Conservation (phyloP, 257 asterid species). For the Leonotis leonurus region DNA sequence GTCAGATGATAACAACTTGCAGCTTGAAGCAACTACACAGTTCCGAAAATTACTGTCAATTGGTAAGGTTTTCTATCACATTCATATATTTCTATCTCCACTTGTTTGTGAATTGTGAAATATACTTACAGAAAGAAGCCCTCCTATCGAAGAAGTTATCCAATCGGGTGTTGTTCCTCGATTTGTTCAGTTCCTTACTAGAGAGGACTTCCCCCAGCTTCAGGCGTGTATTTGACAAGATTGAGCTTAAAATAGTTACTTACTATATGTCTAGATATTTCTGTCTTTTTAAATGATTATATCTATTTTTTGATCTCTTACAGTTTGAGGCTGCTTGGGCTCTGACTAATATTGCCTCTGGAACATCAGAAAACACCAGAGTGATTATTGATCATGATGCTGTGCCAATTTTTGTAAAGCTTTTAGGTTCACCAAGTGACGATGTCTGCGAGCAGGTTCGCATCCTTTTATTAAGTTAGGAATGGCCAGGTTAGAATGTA, state of each 20-base stretch:
- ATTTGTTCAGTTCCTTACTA: constrained; percentile 72
- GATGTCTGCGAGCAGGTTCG: constrained; percentile 98
- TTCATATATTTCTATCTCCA: neutral
- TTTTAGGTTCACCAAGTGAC: constrained; percentile 77
- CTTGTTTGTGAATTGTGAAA: neutral
- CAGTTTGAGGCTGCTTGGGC: constrained; percentile 99
- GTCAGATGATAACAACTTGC: constrained; percentile 56
- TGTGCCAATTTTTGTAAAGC: constrained; percentile 76
- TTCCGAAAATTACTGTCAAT: constrained; percentile 85
- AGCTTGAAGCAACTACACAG: constrained; percentile 76
- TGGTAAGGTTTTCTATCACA: constrained; percentile 32
- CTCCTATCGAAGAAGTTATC: constrained; percentile 93
- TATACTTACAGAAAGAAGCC: constrained; percentile 61
- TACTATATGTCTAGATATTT: neutral
- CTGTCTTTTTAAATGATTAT: neutral
- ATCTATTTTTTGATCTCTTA: constrained; percentile 6
- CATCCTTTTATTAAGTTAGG: too few relatives aligned
- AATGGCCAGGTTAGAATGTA: too few relatives aligned
- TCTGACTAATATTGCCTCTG: constrained; percentile 92
- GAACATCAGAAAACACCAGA: constrained; percentile 85
- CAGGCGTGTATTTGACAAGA: constrained; percentile 43
- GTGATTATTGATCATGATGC: constrained; percentile 90
- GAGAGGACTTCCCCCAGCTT: constrained; percentile 79
- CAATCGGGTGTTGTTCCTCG: constrained; percentile 94
- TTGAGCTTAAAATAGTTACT: neutral